Conservation (phyloP, 1,284 basidiomycete genomes). For the Volvariella surrecta region DNA sequence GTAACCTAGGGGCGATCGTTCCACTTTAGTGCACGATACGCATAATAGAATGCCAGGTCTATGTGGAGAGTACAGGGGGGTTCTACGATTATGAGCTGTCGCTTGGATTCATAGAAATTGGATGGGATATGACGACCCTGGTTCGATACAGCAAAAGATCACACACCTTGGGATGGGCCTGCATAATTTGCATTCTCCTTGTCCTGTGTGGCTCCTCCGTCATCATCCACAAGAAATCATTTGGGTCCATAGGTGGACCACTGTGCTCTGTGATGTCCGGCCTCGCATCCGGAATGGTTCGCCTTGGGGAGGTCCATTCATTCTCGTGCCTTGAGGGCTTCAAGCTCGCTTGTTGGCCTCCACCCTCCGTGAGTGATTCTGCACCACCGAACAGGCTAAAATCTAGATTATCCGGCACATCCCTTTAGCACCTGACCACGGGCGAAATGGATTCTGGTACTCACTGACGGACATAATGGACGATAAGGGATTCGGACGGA, state of each 20-base stretch:
- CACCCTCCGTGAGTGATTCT: conserved; percentile 58
- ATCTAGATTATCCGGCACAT: conserved; percentile 28
- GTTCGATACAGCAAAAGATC: conserved; percentile 6
- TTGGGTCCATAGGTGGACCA: conserved; percentile 57
- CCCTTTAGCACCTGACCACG: too few relatives aligned
- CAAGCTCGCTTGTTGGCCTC: background rate
- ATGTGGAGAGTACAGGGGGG: background rate
- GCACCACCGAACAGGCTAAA: conserved; percentile 74
- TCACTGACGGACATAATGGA: too few relatives aligned
- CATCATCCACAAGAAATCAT: conserved; percentile 91
- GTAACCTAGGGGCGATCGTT: conserved; percentile 52
- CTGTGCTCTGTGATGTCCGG: conserved; percentile 26
- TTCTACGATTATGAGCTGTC: background rate
- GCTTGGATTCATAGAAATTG: background rate
- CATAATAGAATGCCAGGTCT: background rate
- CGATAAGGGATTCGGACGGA: too few relatives aligned
- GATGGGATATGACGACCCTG: background rate
- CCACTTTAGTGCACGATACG: background rate
- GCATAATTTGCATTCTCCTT: conserved; percentile 83
- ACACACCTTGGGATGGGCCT: conserved; percentile 85
- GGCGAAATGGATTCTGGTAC: too few relatives aligned
- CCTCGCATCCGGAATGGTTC: conserved; percentile 40
- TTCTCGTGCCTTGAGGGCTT: conserved; percentile 13
- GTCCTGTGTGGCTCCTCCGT: conserved; percentile 96
- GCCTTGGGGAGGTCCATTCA: conserved; percentile 33